Evolutionary conservation across 192 early-diverging fungal genomes (phyloP).

Genomic region (Phycomyces blakesleeanus): DNA sequence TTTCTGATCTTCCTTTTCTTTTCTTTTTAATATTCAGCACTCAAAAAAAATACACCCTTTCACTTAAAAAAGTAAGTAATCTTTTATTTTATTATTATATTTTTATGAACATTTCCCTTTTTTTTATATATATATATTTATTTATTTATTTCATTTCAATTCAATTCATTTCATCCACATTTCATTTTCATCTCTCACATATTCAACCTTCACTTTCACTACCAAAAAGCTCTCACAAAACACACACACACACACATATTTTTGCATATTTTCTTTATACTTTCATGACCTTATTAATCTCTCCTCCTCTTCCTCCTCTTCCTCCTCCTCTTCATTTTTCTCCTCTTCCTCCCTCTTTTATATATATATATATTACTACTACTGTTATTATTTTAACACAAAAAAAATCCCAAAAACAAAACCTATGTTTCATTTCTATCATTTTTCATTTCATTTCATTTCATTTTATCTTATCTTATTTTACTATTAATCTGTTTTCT

Average conservation of each 20-base stretch:
- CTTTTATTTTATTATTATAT: not conserved
- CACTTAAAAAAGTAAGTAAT: not conserved
- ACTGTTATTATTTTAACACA: not conserved
- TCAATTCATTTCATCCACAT: not conserved
- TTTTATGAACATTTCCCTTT: too few species aligned
- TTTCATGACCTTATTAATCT: not conserved
- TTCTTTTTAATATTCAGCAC: too few species aligned
- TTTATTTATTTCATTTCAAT: not conserved
- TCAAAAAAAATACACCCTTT: too few species aligned
- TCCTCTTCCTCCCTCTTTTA: slow-evolving; percentile 2
- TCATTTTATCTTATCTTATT: not conserved
- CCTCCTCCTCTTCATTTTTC: not conserved
- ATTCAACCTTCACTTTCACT: too few species aligned
- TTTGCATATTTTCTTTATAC: not conserved
- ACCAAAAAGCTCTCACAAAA: not conserved
- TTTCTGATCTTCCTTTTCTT: too few species aligned
- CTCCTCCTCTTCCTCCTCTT: not conserved
- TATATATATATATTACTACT: slow-evolving; percentile 5
- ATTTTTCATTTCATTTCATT: not conserved
- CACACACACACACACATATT: not conserved
- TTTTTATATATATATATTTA: too few species aligned
- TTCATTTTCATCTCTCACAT: not conserved
- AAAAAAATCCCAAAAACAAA: not conserved
- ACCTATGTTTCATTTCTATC: not conserved
- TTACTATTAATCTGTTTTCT: too few species aligned